Percentiles rank a stretch among this genome's conserved stretches.
Evolutionary conservation across 352 stramenopile species (phyloP).

Genomic region (Globisporangium takayamanum): DNA sequence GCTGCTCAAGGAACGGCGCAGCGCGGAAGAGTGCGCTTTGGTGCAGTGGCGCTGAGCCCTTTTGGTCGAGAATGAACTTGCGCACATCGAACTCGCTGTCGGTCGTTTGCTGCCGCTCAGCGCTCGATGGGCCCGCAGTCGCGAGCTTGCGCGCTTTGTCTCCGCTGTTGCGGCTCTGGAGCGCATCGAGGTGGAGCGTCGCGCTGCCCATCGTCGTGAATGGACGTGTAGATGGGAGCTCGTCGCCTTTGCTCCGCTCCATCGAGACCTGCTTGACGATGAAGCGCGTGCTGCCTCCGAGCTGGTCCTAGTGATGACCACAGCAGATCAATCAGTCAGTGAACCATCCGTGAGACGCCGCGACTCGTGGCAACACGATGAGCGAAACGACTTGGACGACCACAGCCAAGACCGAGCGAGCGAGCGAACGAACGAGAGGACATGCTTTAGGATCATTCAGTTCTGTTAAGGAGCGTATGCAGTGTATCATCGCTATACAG

Average conservation of each 20-base stretch:
- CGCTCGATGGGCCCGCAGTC: not conserved
- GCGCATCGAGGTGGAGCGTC: constrained; percentile 23
- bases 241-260: not conserved
- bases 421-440: no score
- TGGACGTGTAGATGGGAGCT: constrained; percentile 9
- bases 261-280: not conserved
- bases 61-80: constrained; percentile 63
- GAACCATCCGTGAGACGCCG: no score
- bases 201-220: constrained; percentile 33
- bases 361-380: no score
- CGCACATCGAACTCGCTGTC: constrained; percentile 48
- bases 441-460: no score
- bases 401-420: no score
- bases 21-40: constrained; percentile 56
- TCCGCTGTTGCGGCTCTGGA: constrained; percentile 8
- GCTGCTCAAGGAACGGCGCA: constrained; percentile 17
- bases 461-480: no score
- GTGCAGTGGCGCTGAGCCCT: constrained; percentile 38
- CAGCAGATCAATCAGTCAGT: no score
- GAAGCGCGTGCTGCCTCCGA: not conserved
- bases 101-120: not conserved
- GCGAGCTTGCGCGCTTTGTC: constrained; percentile 6
- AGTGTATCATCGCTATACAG: no score
- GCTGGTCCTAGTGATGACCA: no score
- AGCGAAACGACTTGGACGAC: no score